Percentiles rank a stretch among this genome's conserved stretches.
phyloP scores from a whole-genome alignment of 176 grass and related monocot species.

The Lolium perenne region DNA sequence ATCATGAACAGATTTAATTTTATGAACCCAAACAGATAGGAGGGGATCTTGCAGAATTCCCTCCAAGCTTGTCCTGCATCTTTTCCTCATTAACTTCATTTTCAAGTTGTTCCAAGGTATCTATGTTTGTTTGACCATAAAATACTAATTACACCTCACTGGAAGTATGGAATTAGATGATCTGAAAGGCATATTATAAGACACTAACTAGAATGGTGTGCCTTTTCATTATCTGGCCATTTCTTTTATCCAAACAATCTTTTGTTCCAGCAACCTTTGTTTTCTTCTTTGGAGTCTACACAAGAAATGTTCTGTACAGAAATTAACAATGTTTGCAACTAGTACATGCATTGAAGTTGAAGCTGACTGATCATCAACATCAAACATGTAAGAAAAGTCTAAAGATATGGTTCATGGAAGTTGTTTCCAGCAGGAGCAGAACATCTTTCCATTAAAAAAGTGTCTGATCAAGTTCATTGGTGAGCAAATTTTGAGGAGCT shows the following conservation, averaged over 20 bases:
- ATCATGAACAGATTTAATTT: not conserved
- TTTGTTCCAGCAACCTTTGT: slow-evolving; percentile 42
- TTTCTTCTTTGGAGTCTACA: slow-evolving; percentile 52
- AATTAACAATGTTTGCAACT: slow-evolving; percentile 7
- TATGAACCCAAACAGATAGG: not conserved
- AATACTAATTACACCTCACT: not conserved
- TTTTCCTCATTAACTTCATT: slow-evolving; percentile 51
- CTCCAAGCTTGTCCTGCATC: slow-evolving; percentile 50
- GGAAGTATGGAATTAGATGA: slow-evolving; percentile 5
- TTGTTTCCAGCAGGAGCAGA: not conserved
- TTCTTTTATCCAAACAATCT: slow-evolving; percentile 30
- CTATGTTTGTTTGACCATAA: slow-evolving; percentile 39
- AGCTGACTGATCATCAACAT: slow-evolving; percentile 4
- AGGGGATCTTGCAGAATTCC: slow-evolving; percentile 46
- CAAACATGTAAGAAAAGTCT: not conserved
- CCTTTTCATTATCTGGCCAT: slow-evolving; percentile 15
- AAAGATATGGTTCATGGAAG: not conserved
- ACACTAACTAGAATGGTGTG: too few relatives aligned
- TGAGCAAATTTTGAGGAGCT: not conserved
- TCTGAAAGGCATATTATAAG: slow-evolving; percentile 23
- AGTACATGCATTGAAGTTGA: slow-evolving; percentile 10
- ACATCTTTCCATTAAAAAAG: slow-evolving; percentile 7
- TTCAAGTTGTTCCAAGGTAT: slow-evolving; percentile 34
- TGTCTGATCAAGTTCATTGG: not conserved
- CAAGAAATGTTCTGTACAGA: not conserved